Percentiles rank a stretch among this genome's conserved stretches.
Evolutionary conservation across 352 stramenopile genomes (phyloP).

Genomic region (Phytophthora lateralis): DNA sequence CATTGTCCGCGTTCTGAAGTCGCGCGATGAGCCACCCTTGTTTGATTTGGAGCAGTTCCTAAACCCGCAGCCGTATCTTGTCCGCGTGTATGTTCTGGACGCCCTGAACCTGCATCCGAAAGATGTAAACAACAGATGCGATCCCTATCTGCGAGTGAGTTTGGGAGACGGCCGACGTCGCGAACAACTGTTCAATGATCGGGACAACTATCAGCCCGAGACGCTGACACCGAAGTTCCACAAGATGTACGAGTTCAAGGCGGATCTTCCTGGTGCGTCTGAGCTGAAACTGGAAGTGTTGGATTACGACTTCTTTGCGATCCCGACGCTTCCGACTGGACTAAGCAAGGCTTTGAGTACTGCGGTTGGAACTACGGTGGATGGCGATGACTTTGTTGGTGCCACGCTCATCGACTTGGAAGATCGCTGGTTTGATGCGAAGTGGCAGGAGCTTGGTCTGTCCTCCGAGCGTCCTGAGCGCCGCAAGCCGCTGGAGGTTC

Average conservation of each 20-base stretch:
- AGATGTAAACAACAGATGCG: slow-evolving; percentile 82
- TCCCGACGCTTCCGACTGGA: slow-evolving; percentile 56
- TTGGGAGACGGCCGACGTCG: slow-evolving; percentile 77
- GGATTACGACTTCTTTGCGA: slow-evolving; percentile 78
- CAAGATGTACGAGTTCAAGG: slow-evolving; percentile 91
- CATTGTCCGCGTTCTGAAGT: slow-evolving; percentile 81
- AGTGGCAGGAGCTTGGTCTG: slow-evolving; percentile 80
- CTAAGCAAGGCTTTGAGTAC: slow-evolving; percentile 56
- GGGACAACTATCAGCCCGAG: slow-evolving; percentile 73
- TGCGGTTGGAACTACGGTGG: slow-evolving; percentile 51
- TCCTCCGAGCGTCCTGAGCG: slow-evolving; percentile 36
- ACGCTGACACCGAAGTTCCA: slow-evolving; percentile 90
- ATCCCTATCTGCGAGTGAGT: slow-evolving; percentile 86
- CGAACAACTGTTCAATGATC: slow-evolving; percentile 80
- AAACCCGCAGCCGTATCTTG: slow-evolving; percentile 75
- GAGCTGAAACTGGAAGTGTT: slow-evolving; percentile 72
- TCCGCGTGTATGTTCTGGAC: slow-evolving; percentile 90
- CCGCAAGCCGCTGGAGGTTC: slow-evolving; percentile 69
- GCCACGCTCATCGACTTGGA: slow-evolving; percentile 93
- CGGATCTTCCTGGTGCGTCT: slow-evolving; percentile 80
- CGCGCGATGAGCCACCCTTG: slow-evolving; percentile 67
- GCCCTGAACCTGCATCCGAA: slow-evolving; percentile 81
- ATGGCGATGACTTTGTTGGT: slow-evolving; percentile 90
- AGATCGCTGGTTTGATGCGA: slow-evolving; percentile 91
- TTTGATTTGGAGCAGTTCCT: slow-evolving; percentile 81